These are phyloP conservation scores for Solanum tarapatanum DNA, from an alignment of 257 asterid species.

Conservation along the genomic window DNA sequence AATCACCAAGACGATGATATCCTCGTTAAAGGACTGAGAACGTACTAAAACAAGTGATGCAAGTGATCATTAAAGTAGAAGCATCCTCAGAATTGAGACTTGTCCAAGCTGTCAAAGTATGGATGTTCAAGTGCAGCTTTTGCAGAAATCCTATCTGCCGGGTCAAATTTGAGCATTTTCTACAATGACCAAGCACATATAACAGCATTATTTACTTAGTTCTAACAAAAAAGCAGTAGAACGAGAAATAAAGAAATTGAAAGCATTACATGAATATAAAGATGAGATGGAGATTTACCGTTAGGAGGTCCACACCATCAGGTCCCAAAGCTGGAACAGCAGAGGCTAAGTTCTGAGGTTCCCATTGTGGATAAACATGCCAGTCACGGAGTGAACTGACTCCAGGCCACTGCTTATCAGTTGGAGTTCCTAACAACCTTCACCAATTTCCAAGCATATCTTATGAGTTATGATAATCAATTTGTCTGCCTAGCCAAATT, in stretches of 20 bases:
- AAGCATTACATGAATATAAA: not conserved
- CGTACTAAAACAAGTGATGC: not conserved
- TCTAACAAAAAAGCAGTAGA: not conserved
- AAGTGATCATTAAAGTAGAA: not conserved
- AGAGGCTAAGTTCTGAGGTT: slow-evolving; percentile 64
- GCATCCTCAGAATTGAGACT: slow-evolving; percentile 58
- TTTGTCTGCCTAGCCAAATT: not conserved
- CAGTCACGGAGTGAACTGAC: slow-evolving; percentile 71
- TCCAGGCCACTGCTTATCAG: slow-evolving; percentile 84
- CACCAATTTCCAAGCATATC: not conserved
- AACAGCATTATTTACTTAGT: not conserved
- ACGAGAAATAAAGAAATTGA: not conserved
- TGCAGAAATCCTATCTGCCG: slow-evolving; percentile 85
- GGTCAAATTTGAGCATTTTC: slow-evolving; percentile 77
- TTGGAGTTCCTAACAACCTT: slow-evolving; percentile 92
- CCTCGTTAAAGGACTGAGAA: not conserved
- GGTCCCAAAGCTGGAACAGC: slow-evolving; percentile 72
- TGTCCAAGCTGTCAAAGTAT: slow-evolving; percentile 86
- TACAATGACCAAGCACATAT: slow-evolving; percentile 24
- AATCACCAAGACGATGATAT: slow-evolving; percentile 54
- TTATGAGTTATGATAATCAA: not conserved
- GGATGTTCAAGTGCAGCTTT: slow-evolving; percentile 89
- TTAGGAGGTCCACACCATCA: slow-evolving; percentile 80
- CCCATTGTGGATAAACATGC: slow-evolving; percentile 97
- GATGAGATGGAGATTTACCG: slow-evolving; percentile 24